Evolutionary conservation across 1,284 basidiomycete genomes (phyloP).

Genomic region (Puccinia hordei): DNA sequence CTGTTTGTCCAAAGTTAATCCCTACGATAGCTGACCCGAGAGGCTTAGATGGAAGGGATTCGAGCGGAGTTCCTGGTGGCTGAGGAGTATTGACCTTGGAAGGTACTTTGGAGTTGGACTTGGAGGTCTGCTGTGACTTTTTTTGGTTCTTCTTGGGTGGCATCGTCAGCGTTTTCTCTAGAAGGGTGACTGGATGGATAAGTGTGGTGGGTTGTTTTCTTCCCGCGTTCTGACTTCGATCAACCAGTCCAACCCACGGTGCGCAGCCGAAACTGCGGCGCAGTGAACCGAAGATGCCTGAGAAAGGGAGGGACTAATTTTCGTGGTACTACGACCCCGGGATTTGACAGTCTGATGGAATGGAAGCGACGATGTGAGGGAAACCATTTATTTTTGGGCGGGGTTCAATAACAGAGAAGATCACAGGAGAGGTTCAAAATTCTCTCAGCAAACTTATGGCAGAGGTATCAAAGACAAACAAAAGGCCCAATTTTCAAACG

Average conservation of each 20-base stretch:
- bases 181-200: not conserved
- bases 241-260: not conserved
- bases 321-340: no score
- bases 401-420: no score
- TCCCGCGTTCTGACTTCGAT: not conserved
- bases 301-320: no score
- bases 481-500: no score
- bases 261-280: not conserved
- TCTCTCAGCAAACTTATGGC: no score
- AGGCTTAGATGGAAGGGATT: conserved; percentile 30
- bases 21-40: conserved; percentile 66
- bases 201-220: not conserved
- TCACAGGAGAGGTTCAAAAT: no score
- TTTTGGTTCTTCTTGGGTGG: conserved; percentile 50
- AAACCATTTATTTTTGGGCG: no score
- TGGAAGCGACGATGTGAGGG: no score
- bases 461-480: no score
- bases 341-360: no score
- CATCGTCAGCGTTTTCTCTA: conserved; percentile 3
- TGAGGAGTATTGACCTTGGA: conserved; percentile 49
- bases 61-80: conserved; percentile 46
- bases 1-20: conserved; percentile 96
- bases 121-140: conserved; percentile 47
- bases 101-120: conserved; percentile 36
- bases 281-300: no score